Evolutionary conservation across 306 rosid species (phyloP), one percentile per base, ranked within the genome.

Genomic region (Rosa rugosa): DNA sequence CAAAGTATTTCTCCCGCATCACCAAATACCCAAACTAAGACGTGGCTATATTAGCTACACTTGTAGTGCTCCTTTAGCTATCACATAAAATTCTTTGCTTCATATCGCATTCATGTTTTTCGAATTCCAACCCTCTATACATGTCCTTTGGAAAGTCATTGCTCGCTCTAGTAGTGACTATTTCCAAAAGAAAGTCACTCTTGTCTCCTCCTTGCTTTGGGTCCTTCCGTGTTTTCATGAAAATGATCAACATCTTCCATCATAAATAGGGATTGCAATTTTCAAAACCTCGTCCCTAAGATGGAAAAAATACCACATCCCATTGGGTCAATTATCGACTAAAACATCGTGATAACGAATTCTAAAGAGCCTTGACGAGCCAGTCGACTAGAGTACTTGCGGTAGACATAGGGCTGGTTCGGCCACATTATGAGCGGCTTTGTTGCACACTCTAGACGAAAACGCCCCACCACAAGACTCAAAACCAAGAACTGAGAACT

Each of bases 21-120:
- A 31, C 34, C 34, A 31, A 31, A 31, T 31, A 31, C 34, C 34
- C 34, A 31, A 31, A 31, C 23, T 18, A 54, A 54, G 22, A 88
- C 88, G 92, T 90, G 96, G 92, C 88, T 57, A 40, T 50, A 45
- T 49, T 72, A 79, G 79, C 72, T 84, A 80, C 91, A 79, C 80
- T 69, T 25, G 77, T 82, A 75, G 89, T 88, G 90, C 79, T 71
- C 79, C 77, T 27, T 27, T 8, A 12, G 67, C 20, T 60, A 49
- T 51, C 42, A 60, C 82, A 22, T 36, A 77, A 42, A 78, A 76
- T 50, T 31, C 85, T 49, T 50, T 65, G 54, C 65, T 27, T 18
- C 11, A 57, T 23, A 50, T 46, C 56, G 12, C 23, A 36, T 13
- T 86, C 85, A 57, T 36, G 68, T 63, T 63, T 23, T 68, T 64